These are phyloP conservation scores for Pseudogymnoascus sp. DNA, from an alignment of 2,329 filamentous ascomycete genomes.

Conservation along the genomic window DNA sequence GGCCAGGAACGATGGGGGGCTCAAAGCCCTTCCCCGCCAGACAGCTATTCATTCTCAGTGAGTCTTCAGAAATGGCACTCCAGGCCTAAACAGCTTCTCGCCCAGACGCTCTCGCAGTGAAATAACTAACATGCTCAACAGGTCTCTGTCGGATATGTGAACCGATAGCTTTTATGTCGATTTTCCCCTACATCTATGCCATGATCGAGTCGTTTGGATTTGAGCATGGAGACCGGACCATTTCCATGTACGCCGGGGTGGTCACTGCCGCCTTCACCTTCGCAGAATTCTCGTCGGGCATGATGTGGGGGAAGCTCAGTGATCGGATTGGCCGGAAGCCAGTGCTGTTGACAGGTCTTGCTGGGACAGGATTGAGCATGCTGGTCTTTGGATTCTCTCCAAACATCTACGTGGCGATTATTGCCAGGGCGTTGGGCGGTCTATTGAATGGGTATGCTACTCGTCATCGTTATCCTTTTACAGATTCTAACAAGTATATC, in stretches of 20 bases:
- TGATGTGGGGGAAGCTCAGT: conserved; percentile 89
- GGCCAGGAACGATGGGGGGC: conserved; percentile 21
- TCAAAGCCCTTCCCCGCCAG: conserved; percentile 29
- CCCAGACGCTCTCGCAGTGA: background rate
- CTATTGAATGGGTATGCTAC: conserved; percentile 75
- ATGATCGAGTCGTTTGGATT: conserved; percentile 93
- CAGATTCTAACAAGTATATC: conserved; percentile 18
- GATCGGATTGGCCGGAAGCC: conserved; percentile 90
- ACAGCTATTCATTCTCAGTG: conserved; percentile 45
- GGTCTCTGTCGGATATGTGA: conserved; percentile 94
- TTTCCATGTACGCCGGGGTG: conserved; percentile 89
- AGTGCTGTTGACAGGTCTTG: conserved; percentile 79
- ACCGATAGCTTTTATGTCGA: conserved; percentile 98
- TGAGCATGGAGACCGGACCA: conserved; percentile 68
- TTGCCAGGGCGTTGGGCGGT: conserved; percentile 83
- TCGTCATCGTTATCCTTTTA: background rate
- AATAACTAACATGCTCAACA: conserved; percentile 30
- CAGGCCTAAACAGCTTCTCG: background rate
- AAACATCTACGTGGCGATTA: conserved; percentile 71
- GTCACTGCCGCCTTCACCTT: conserved; percentile 95
- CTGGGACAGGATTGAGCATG: conserved; percentile 88
- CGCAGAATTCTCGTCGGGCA: conserved; percentile 85
- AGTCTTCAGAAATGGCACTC: conserved; percentile 16
- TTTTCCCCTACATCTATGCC: conserved; percentile 96
- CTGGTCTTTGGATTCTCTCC: conserved; percentile 85